A percentile compares a stretch with the other conserved stretches of the same genome.
These are phyloP conservation scores for Anethum foeniculum DNA, from an alignment of 140 eudicot species.

Conservation along the genomic window DNA sequence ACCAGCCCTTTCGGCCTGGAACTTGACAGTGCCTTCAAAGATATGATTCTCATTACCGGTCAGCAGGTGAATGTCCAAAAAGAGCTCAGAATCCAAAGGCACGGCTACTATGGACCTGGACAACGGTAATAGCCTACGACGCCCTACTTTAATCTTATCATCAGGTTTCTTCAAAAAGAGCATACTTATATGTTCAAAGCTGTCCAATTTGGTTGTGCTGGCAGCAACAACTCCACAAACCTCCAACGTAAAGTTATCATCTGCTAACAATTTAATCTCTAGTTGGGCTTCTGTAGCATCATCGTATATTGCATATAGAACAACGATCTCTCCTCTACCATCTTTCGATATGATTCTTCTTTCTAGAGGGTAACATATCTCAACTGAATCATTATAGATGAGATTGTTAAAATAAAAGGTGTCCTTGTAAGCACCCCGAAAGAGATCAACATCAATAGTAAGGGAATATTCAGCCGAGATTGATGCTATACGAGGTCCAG, in stretches of 20 bases:
- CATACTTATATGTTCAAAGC: background rate
- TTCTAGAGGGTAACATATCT: background rate
- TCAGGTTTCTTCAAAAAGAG: background rate
- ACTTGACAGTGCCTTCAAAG: background rate
- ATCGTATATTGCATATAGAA: background rate
- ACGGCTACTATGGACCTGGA: background rate
- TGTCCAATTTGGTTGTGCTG: background rate
- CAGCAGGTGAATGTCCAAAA: background rate
- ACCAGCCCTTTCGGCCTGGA: background rate
- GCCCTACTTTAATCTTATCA: background rate
- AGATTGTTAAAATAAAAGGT: background rate
- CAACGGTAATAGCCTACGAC: background rate
- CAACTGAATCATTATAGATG: background rate
- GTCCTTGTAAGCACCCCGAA: background rate
- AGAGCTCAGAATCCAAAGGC: background rate
- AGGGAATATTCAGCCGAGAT: background rate
- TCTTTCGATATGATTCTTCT: background rate
- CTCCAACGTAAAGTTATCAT: background rate
- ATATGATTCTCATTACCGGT: background rate
- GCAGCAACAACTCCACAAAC: background rate
- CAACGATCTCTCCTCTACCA: background rate
- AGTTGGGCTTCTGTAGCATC: background rate
- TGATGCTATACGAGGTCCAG: background rate
- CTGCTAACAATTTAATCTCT: background rate
- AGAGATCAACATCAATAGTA: background rate